A percentile compares a stretch with the other conserved stretches of the same genome.
Evolutionary conservation across 345 rosid genomes (phyloP).

Genomic region (Euphorbia pulcherrima): DNA sequence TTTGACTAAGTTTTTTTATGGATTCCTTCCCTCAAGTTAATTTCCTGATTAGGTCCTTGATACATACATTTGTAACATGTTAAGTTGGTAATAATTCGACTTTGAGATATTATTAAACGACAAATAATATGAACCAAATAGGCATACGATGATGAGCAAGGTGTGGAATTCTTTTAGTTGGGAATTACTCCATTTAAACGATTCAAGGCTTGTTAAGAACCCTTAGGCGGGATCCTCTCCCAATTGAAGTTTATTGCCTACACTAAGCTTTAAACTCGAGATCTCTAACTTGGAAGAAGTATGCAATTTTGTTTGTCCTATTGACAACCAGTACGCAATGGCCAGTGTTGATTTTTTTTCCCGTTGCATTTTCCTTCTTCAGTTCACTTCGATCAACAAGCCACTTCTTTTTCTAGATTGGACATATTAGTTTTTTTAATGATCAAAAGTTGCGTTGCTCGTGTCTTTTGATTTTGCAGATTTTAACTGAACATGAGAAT

Average conservation of each 20-base stretch:
- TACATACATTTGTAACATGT: not conserved
- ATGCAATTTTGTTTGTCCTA: too few relatives aligned
- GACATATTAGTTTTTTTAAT: not conserved
- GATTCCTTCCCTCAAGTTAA: not conserved
- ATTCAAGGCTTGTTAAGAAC: too few relatives aligned
- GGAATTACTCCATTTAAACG: too few relatives aligned
- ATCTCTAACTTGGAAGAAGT: too few relatives aligned
- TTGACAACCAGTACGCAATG: not conserved
- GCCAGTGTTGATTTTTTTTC: not conserved
- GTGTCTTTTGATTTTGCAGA: conserved; percentile 41
- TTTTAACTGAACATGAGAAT: conserved; percentile 70
- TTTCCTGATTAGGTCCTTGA: not conserved
- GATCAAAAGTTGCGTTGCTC: conserved; percentile 9
- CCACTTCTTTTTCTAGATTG: not conserved
- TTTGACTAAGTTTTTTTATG: not conserved
- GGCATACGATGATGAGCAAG: not conserved
- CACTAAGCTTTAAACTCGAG: too few relatives aligned
- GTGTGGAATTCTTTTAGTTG: not conserved
- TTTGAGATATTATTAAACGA: not conserved
- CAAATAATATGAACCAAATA: not conserved
- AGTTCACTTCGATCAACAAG: not conserved
- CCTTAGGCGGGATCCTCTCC: too few relatives aligned
- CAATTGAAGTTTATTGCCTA: too few relatives aligned
- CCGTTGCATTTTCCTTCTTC: not conserved
- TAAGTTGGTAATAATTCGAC: not conserved